Evolutionary conservation across 2,329 filamentous ascomycete genomes (phyloP).

Genomic region (Trichophyton verrucosum): DNA sequence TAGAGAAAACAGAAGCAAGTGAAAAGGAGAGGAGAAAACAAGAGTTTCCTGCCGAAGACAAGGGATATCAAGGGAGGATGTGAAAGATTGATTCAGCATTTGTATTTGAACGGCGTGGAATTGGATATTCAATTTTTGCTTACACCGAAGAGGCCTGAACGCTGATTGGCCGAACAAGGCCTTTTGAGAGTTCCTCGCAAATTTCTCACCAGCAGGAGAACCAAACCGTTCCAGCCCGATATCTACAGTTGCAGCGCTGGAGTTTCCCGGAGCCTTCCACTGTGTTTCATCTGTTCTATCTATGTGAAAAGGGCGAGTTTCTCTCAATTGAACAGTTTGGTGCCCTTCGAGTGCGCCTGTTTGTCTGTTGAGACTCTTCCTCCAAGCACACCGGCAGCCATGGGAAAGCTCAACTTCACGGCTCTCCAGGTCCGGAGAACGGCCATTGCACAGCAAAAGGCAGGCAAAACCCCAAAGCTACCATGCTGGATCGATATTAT

Average conservation of each 20-base stretch:
- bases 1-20: neutral
- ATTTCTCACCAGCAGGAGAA: neutral
- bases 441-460: constrained; percentile 28
- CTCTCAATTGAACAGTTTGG: neutral
- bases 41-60: no score
- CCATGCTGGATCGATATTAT: constrained; percentile 46
- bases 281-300: neutral
- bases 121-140: neutral
- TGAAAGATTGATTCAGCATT: no score
- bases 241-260: neutral
- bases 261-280: neutral
- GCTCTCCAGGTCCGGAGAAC: constrained; percentile 35
- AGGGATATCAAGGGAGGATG: no score
- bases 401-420: constrained; percentile 37
- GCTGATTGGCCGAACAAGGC: constrained; percentile 1
- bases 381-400: constrained; percentile 11
- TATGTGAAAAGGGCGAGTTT: neutral
- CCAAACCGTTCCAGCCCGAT: neutral
- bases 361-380: neutral
- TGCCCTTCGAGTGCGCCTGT: neutral
- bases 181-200: neutral
- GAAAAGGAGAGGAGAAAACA: neutral
- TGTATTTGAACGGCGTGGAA: neutral
- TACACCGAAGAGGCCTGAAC: neutral
- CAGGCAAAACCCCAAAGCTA: constrained; percentile 24